A percentile compares a stretch with the other conserved stretches of the same genome.
phyloP scores from a whole-genome alignment of 2,329 filamentous ascomycete species.

The Phoma herbarum region DNA sequence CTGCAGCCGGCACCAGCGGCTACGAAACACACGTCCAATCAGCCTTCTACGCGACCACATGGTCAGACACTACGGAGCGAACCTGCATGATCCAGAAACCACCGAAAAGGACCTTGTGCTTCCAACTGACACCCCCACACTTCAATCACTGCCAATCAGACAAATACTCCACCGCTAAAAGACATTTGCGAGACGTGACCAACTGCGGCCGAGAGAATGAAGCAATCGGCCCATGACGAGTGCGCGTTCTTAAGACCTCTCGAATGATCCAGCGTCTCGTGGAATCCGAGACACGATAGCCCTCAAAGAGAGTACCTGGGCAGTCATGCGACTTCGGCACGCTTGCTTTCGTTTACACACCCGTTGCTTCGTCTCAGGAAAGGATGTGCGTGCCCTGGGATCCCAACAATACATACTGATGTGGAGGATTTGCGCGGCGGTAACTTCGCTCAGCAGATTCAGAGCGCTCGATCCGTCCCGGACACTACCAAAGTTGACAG shows the following conservation, averaged over 20 bases:
- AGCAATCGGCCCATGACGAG: conserved; percentile 24
- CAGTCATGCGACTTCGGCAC: conserved; percentile 22
- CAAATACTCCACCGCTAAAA: conserved; percentile 30
- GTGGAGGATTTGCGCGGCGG: conserved; percentile 30
- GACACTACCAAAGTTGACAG: conserved; percentile 29
- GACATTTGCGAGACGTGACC: conserved; percentile 38
- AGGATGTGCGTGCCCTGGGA: conserved; percentile 21
- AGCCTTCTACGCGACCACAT: conserved; percentile 14
- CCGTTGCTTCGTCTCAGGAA: conserved; percentile 11
- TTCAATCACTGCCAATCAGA: conserved; percentile 30
- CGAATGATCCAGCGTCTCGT: conserved; percentile 23
- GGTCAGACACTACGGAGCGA: conserved; percentile 19
- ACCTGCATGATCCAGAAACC: conserved; percentile 40
- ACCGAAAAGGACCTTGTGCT: conserved; percentile 19
- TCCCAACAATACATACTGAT: conserved; percentile 21
- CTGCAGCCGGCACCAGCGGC: conserved; percentile 20
- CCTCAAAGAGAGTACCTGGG: conserved; percentile 17
- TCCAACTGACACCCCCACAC: conserved; percentile 21
- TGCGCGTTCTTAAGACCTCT: conserved; percentile 17
- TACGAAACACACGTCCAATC: conserved; percentile 24
- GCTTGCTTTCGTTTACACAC: conserved; percentile 18
- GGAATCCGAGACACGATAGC: conserved; percentile 23
- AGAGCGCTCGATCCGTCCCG: conserved; percentile 46
- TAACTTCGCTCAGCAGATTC: conserved; percentile 41
- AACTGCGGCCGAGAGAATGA: conserved; percentile 29